These are phyloP conservation scores for Candida namnaoensis DNA, from an alignment of 805 yeast species.

Conservation along the genomic window DNA sequence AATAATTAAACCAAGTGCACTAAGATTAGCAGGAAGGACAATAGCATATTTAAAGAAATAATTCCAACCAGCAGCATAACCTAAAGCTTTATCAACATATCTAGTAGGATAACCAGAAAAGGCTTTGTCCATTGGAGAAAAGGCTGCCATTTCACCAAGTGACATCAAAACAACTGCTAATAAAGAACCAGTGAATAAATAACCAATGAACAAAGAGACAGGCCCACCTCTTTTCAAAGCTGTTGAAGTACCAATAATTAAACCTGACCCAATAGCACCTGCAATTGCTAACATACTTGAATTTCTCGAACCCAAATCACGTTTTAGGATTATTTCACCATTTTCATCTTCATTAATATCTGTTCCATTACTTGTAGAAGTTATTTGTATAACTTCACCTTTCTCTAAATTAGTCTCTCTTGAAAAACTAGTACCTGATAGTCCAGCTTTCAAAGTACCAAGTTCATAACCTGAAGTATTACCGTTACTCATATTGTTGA, in stretches of 20 bases:
- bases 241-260: constrained; percentile 46
- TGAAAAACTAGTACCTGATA: too few relatives aligned
- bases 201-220: constrained; percentile 38
- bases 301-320: constrained; percentile 24
- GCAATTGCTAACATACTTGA: constrained; percentile 59
- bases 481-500: too few relatives aligned
- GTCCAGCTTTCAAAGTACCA: too few relatives aligned
- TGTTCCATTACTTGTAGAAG: too few relatives aligned
- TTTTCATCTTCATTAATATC: too few relatives aligned
- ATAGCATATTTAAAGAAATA: constrained; percentile 40
- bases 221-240: constrained; percentile 44
- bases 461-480: too few relatives aligned
- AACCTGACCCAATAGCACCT: constrained; percentile 54
- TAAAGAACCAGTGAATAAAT: constrained; percentile 38
- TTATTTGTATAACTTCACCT: too few relatives aligned
- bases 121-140: constrained; percentile 28
- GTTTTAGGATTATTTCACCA: too few relatives aligned
- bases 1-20: constrained; percentile 45
- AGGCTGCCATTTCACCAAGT: constrained; percentile 49
- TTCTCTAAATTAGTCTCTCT: too few relatives aligned
- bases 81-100: constrained; percentile 41
- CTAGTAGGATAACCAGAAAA: constrained; percentile 38
- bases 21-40: constrained; percentile 44
- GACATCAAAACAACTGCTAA: constrained; percentile 37
- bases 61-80: constrained; percentile 49